Percentiles rank a stretch among this genome's conserved stretches.
Evolutionary conservation across 495 filamentous ascomycete genomes (phyloP).

Genomic region (Penicillium antarcticum): DNA sequence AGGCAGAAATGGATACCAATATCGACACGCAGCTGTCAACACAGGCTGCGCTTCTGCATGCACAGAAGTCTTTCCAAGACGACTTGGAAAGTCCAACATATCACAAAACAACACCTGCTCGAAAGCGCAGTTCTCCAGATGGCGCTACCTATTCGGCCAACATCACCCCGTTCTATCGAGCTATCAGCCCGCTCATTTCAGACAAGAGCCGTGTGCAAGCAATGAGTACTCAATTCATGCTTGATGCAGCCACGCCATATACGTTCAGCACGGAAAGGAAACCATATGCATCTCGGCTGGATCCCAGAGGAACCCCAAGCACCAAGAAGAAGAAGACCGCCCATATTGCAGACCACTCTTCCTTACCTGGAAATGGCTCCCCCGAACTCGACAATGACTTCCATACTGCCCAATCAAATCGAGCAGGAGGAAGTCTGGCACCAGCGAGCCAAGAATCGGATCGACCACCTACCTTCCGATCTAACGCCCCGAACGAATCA

Average conservation of each 20-base stretch:
- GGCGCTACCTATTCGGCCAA: constrained; percentile 20
- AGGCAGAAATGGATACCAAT: constrained; percentile 14
- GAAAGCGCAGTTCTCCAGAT: constrained; percentile 6
- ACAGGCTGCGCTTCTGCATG: constrained; percentile 46
- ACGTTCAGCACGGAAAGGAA: constrained; percentile 45
- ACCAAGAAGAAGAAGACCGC: constrained; percentile 13
- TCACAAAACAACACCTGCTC: constrained; percentile 10
- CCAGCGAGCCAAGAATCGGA: neutral
- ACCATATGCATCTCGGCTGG: constrained; percentile 7
- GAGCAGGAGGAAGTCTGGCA: neutral
- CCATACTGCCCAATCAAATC: constrained; percentile 4
- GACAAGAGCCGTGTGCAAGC: constrained; percentile 21
- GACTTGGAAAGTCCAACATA: constrained; percentile 35
- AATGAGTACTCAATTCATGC: constrained; percentile 49
- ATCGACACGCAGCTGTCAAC: constrained; percentile 44
- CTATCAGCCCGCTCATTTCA: too few relatives aligned
- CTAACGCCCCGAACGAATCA: constrained; percentile 5
- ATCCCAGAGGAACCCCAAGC: constrained; percentile 6
- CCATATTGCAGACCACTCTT: neutral
- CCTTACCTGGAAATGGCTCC: neutral
- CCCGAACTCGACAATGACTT: neutral
- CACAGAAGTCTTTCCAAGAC: constrained; percentile 47
- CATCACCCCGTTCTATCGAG: constrained; percentile 34
- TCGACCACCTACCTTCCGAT: neutral
- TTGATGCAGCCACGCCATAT: constrained; percentile 49